Base-by-base conservation (phyloP, 2,329 filamentous ascomycete genomes). In the Cladobotryum mycophilum region DNA sequence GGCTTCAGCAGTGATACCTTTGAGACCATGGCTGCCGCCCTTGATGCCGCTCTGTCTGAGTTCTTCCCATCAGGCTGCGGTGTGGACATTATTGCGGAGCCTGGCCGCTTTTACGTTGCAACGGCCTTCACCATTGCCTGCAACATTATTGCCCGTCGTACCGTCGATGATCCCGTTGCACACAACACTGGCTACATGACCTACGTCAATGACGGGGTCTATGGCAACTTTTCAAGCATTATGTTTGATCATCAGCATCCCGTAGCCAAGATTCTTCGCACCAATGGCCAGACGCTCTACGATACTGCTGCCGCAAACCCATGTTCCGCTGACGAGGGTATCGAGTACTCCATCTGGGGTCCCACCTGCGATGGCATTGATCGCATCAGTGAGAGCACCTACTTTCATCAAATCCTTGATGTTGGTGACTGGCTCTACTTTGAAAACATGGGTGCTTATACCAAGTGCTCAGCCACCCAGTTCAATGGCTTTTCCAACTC, bases 371-470 rank as follows among this genome's bases (percentile, higher is more conserved):
- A 99, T 66, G 92, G 93, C 54, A 97, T 99, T 63, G 93, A 99
- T 71, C 88, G 90, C 68, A 95, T 99, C 70, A 82, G 86, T 45
- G 82, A 89, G 67, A 88, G 85, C 65, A 89, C 88, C 68, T 81
- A 78, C 55, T 89, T 96, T 62, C 74, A 82, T 34, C 83, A 87
- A 48, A 79, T 86, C 44, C 75, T 99, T 41, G 85, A 96, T 64
- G 88, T 96, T 7, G 93, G 93, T 47, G 93, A 99, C 69, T 99
- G 93, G 93, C 78, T 99, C 49, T 99, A 95, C 75, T 99, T 99
- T 70, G 89, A 96, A 73, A 84, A 96, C 55, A 99, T 99, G 93
- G 93, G 93, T 49, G 92, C 93, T 20, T 99, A 99, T 71, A 97
- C 93, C 61, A 95, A 91, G 78, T 97, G 92, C 78, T 96, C 90